Evolutionary conservation across 257 asterid genomes (phyloP), one percentile per base, ranked within the genome.

Genomic region (Thymus mandschuricus): DNA sequence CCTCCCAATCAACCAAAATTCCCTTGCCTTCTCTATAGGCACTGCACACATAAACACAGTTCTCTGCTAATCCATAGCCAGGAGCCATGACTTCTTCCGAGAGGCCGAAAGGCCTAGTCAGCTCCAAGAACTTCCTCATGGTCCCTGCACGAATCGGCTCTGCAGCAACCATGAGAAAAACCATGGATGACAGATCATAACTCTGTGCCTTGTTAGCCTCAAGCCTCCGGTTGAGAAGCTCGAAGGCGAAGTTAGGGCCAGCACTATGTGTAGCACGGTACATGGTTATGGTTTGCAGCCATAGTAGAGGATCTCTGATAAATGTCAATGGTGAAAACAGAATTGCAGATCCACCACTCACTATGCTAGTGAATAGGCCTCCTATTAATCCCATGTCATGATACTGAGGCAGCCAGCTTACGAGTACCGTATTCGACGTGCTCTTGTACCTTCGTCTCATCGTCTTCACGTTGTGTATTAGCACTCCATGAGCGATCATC

Each of bases 341-440:
- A 66, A 89, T 52, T 9, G 89, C 92, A 0, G 87, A 79, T 46
- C 89, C 91, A 10, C 93, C 96, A 75, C 93, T 85, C 2, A 89
- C 87, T 82, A 89, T 30, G 49, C 82, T 74, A 4, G 93, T 89
- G 27, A 89, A 78, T 44, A 89, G 77, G 57, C 96, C 89, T 10
- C 96, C 93, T 1, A 87, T 89, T 40, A 89, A 70, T 69, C 96
- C 96, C 96, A 87, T 89, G 78, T 85, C 96, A 62, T 89, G 96
- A 70, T 87, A 89, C 71, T 87, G 89, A 50, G 96, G 96, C 34
- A 89, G 69, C 93, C 96, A 89, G 50, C 88, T 89, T 5, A 89
- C 89, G 1, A 83, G 81, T 2, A 89, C 84, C 0, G 93, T 87
- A 41, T 67, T 85, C 7, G 89, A 75, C 33, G 91, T 85, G 86